These are phyloP conservation scores for Podaxis rugospora DNA, from an alignment of 768 basidiomycete species.

Conservation along the genomic window DNA sequence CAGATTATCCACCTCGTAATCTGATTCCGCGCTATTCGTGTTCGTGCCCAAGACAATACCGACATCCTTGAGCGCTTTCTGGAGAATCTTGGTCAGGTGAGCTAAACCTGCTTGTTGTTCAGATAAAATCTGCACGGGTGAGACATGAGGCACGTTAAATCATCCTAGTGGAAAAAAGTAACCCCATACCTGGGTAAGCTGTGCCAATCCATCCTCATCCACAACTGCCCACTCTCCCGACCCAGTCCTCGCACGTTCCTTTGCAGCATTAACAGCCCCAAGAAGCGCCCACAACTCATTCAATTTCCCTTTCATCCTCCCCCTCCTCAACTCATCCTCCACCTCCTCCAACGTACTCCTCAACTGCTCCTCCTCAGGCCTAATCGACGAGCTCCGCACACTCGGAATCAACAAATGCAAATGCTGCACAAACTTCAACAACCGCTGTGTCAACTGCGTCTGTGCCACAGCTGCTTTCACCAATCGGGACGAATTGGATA, in stretches of 20 bases:
- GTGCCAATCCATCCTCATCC: conserved; percentile 77
- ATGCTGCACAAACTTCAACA: conserved; percentile 68
- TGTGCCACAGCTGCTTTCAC: conserved; percentile 59
- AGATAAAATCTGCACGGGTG: conserved; percentile 52
- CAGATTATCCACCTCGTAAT: conserved; percentile 24
- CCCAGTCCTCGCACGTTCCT: conserved; percentile 41
- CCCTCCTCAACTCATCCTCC: conserved; percentile 63
- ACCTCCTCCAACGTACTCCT: conserved; percentile 69
- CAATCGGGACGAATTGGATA: conserved; percentile 66
- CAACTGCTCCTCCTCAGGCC: conserved; percentile 77
- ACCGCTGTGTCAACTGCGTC: conserved; percentile 65
- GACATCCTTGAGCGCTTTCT: conserved; percentile 60
- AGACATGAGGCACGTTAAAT: conserved; percentile 7
- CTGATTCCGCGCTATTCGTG: conserved; percentile 13
- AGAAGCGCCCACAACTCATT: conserved; percentile 86
- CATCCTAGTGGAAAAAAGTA: conserved; percentile 1
- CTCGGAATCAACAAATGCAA: conserved; percentile 76
- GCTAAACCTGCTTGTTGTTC: conserved; percentile 80
- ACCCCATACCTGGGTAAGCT: conserved; percentile 62
- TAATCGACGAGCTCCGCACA: conserved; percentile 68
- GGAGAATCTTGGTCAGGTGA: conserved; percentile 73
- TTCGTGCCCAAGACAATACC: conserved; percentile 53
- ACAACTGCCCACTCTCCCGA: conserved; percentile 75
- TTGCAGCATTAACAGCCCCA: conserved; percentile 63
- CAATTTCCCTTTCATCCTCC: conserved; percentile 65